A percentile compares a stretch with the other conserved stretches of the same genome.
Evolutionary conservation across 116 monocot species (phyloP).

Genomic region (Posidonia oceanica): DNA sequence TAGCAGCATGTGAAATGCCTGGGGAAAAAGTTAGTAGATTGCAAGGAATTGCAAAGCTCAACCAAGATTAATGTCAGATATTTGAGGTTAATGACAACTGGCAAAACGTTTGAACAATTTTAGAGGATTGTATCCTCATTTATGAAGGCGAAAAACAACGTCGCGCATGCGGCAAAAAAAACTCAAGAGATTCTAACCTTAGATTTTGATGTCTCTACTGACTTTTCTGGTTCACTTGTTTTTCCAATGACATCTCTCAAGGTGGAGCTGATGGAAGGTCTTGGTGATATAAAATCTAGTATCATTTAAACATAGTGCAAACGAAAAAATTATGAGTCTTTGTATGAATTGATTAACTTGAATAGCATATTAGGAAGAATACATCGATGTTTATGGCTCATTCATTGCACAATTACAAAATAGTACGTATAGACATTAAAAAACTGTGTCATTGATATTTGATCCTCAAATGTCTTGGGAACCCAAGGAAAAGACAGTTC

Average conservation of each 20-base stretch:
- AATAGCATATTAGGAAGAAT: neutral
- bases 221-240: neutral
- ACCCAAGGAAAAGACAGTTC: no score
- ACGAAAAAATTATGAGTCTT: neutral
- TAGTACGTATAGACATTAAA: no score
- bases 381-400: neutral
- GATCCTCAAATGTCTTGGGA: no score
- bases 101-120: no score
- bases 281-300: neutral
- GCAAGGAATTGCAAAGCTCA: neutral
- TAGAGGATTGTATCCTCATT: no score
- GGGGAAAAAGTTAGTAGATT: neutral
- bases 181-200: constrained; percentile 1
- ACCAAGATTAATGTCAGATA: no score
- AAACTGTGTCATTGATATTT: no score
- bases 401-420: neutral
- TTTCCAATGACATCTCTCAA: constrained; percentile 2
- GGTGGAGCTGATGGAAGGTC: constrained; percentile 1
- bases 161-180: neutral
- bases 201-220: neutral
- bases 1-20: no score
- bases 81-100: no score
- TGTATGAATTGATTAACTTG: neutral
- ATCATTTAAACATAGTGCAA: neutral
- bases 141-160: neutral